These are phyloP conservation scores for Tetracladium maxilliforme DNA, from an alignment of 2,329 filamentous ascomycete species.

Conservation along the genomic window DNA sequence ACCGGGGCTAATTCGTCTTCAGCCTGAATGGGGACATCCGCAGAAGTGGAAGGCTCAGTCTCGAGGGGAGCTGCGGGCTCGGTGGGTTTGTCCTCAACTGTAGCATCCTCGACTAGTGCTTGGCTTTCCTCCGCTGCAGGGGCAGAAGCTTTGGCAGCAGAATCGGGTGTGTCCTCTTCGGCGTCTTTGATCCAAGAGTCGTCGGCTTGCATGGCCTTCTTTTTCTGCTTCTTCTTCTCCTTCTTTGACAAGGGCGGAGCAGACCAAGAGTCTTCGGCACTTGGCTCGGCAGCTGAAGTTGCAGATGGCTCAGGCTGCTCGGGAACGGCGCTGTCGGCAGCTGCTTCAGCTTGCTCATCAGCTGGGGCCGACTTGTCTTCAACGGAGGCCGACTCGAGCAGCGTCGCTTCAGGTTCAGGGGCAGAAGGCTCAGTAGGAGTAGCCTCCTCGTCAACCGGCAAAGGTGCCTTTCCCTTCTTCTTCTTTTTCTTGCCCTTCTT, in stretches of 20 bases:
- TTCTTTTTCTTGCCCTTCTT: slow-evolving; percentile 17
- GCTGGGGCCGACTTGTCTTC: neutral
- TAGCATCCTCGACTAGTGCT: too few species aligned
- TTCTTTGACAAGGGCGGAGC: slow-evolving; percentile 1
- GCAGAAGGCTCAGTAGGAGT: neutral
- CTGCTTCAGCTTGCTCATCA: neutral
- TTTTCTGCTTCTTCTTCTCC: slow-evolving; percentile 2
- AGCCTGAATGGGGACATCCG: slow-evolving; percentile 1
- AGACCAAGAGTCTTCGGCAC: slow-evolving; percentile 1
- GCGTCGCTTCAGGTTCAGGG: neutral
- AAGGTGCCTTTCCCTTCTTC: slow-evolving; percentile 9
- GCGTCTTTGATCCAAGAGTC: too few species aligned
- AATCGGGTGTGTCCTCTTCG: too few species aligned
- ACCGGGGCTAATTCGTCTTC: neutral
- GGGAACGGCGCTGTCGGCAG: neutral
- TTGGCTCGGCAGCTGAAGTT: neutral
- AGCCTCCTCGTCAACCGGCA: slow-evolving; percentile 1
- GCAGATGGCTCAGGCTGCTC: slow-evolving; percentile 1
- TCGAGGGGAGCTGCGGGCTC: slow-evolving; percentile 2
- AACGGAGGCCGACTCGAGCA: neutral
- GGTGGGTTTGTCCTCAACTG: slow-evolving; percentile 1
- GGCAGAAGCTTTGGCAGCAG: too few species aligned
- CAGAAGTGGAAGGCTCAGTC: slow-evolving; percentile 2
- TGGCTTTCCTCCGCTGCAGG: too few species aligned
- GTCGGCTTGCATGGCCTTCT: too few species aligned